These are phyloP conservation scores for Naganishia albida DNA, from an alignment of 1,284 basidiomycete genomes.

Conservation along the genomic window DNA sequence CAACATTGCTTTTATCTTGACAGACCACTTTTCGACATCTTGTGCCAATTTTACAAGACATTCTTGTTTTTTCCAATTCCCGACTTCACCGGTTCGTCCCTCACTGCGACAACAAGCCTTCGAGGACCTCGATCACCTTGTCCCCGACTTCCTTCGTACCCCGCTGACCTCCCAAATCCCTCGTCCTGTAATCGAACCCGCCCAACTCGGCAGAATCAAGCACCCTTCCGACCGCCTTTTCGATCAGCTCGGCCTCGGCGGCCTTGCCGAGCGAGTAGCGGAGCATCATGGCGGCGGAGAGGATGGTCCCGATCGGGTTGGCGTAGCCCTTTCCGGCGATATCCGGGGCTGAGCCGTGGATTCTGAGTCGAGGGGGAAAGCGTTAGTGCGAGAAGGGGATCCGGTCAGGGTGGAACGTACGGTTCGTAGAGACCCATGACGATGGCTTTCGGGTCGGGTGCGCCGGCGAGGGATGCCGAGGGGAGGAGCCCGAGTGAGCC, in stretches of 20 bases:
- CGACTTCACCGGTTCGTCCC: neutral
- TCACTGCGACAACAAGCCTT: conserved; percentile 54
- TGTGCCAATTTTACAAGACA: neutral
- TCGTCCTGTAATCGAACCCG: conserved; percentile 78
- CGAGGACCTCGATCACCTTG: conserved; percentile 71
- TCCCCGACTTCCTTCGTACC: conserved; percentile 81
- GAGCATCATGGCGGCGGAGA: conserved; percentile 91
- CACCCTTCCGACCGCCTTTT: conserved; percentile 82
- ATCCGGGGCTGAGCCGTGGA: conserved; percentile 89
- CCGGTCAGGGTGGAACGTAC: conserved; percentile 37
- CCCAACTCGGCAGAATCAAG: conserved; percentile 73
- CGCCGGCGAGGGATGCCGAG: conserved; percentile 90
- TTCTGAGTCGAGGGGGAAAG: conserved; percentile 26
- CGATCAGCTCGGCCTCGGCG: conserved; percentile 78
- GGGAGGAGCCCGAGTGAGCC: conserved; percentile 95
- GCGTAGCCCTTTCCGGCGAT: conserved; percentile 94
- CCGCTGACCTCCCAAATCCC: conserved; percentile 80
- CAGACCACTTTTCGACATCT: too few species aligned
- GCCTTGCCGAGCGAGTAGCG: conserved; percentile 91
- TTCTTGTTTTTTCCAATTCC: conserved; percentile 2
- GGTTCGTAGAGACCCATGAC: conserved; percentile 93
- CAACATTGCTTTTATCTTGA: too few species aligned
- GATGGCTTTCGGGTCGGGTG: conserved; percentile 69
- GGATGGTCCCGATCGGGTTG: conserved; percentile 95
- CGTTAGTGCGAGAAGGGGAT: neutral